Base-by-base conservation (phyloP, 441 rosid species). In the Populus trichocarpa region DNA sequence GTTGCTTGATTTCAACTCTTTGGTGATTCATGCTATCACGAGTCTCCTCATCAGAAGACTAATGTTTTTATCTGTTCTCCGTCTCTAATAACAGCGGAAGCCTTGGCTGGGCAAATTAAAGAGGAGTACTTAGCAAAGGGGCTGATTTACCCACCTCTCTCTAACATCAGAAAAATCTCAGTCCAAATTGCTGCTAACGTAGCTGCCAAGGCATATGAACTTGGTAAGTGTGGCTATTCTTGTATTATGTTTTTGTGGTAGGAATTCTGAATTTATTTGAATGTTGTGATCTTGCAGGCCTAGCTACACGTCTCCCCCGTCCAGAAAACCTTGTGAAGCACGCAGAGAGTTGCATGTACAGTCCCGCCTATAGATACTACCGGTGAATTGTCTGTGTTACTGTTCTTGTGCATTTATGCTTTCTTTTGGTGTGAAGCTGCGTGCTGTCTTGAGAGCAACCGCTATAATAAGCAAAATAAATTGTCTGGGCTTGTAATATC, bases 271-370 rank as follows among this genome's bases (percentile, higher is more conserved):
- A 18, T 57, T 13, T 13, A 68, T 68, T 35, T 23, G 40, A 42
- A 32, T 35, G n/a, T 66, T 20, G 2, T n/a, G 28, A 2, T 72
- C 50, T n/a, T 73, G 32, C 30, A 91, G 98, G 98, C 72, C 72
- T 95, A 88, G 97, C 98, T 50, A 87, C 97, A 64, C 90, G 83
- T 74, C 94, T 95, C 6, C 97, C 98, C 72, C 98, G 87, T 23
- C 94, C 97, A 0, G 61, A 85, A 78, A 90, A 95, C 85, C 91
- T 95, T n/a, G 91, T 93, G 40, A 85, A 90, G 81, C 88, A 84
- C 70, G 98, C 97, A 4, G 98, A 95, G 86, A 91, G 97, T 89
- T 86, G 93, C 91, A 95, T 95, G 98, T 95, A 90, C 91, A 86
- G 93, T 70, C 97, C 98, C 22, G 79, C 77, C 14, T 95, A 95